These are phyloP conservation scores for Aquilaria malaccensis DNA, from an alignment of 345 rosid species.

Conservation along the genomic window DNA sequence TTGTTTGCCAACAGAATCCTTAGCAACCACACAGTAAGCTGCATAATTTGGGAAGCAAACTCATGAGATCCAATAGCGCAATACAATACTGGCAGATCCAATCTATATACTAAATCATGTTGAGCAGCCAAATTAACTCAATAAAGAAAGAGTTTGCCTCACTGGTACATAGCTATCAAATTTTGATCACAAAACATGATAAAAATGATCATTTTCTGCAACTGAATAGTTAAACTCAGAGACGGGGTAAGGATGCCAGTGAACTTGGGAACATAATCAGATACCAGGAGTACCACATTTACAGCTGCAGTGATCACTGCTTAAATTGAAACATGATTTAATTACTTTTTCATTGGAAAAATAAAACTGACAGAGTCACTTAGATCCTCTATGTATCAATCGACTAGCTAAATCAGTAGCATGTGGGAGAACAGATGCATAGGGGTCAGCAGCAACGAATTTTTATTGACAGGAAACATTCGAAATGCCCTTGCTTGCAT, in stretches of 20 bases:
- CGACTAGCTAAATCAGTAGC: not conserved
- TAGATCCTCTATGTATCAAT: not conserved
- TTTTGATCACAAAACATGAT: not conserved
- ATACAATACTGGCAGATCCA: not conserved
- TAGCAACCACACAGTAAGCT: conserved; percentile 97
- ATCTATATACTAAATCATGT: not conserved
- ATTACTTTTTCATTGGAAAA: no score
- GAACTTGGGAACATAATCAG: not conserved
- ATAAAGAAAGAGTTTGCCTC: not conserved
- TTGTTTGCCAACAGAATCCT: conserved; percentile 86
- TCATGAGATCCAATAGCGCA: conserved; percentile 11
- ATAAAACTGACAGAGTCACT: no score
- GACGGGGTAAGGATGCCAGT: not conserved
- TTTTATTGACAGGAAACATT: not conserved
- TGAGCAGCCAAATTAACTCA: not conserved
- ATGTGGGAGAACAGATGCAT: not conserved
- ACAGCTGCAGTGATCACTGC: not conserved
- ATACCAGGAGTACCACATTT: not conserved
- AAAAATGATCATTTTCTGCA: no score
- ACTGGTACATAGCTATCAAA: not conserved
- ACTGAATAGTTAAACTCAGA: not conserved
- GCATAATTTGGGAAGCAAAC: conserved; percentile 18
- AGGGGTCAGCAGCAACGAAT: not conserved
- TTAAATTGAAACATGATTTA: no score
- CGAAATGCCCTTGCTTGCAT: not conserved